Conservation (phyloP, 208 protist species). For the Trypanosoma congolense region DNA sequence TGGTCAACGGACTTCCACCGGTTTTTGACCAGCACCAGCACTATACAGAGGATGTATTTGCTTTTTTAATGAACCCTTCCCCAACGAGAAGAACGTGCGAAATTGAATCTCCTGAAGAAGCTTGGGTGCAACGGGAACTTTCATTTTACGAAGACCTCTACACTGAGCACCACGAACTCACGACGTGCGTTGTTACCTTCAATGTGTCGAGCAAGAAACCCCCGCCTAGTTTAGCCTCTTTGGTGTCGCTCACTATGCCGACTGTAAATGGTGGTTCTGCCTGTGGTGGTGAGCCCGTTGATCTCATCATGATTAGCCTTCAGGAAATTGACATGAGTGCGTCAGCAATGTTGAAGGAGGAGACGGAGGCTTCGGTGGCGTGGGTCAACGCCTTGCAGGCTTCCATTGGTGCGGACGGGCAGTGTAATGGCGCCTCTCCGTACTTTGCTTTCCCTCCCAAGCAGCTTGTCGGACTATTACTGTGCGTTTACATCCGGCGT, state of each 20-base stretch:
- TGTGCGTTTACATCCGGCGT: slow-evolving; percentile 77
- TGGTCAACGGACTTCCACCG: slow-evolving; percentile 41
- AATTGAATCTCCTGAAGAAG: slow-evolving; percentile 33
- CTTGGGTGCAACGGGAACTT: slow-evolving; percentile 77
- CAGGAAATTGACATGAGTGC: slow-evolving; percentile 93
- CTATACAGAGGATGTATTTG: slow-evolving; percentile 41
- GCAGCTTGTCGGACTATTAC: slow-evolving; percentile 83
- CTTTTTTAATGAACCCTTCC: slow-evolving; percentile 16
- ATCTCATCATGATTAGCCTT: slow-evolving; percentile 78
- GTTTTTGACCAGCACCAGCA: slow-evolving; percentile 28
- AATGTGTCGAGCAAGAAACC: slow-evolving; percentile 87
- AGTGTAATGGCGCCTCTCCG: slow-evolving; percentile 11
- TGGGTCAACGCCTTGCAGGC: slow-evolving; percentile 61
- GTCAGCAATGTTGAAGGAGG: slow-evolving; percentile 76
- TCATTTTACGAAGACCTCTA: slow-evolving; percentile 65
- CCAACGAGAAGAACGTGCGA: slow-evolving; percentile 2
- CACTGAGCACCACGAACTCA: slow-evolving; percentile 59
- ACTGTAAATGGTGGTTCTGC: slow-evolving; percentile 3
- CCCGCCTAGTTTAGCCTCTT: slow-evolving; percentile 17
- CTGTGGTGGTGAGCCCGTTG: slow-evolving; percentile 24
- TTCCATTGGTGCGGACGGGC: slow-evolving; percentile 46
- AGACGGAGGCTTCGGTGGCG: slow-evolving; percentile 72
- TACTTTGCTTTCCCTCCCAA: slow-evolving; percentile 78
- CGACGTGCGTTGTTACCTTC: slow-evolving; percentile 69
- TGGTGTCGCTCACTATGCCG: slow-evolving; percentile 22